Base-by-base conservation (phyloP, 1,139 yeast genomes). In the Geotrichum klebahnii region DNA sequence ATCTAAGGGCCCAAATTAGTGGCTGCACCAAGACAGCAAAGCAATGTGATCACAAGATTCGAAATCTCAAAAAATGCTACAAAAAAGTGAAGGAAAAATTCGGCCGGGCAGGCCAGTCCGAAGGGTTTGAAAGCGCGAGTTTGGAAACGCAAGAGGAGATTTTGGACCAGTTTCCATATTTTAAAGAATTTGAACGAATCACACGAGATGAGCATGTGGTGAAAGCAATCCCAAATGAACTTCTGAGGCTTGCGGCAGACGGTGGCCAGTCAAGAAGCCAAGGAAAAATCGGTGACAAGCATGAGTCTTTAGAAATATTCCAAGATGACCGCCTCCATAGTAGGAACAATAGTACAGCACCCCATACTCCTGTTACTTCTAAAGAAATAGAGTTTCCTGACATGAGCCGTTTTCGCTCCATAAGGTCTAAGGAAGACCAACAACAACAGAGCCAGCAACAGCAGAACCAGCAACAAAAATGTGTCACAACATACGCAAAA, bases 31-130 rank as follows among this genome's bases (percentile, higher is more conserved):
- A 48, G 46, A 48, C 51, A 6, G 42, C 51, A 8, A 48, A 48
- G 34, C 51, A 48, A 19, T 48, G 51, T 34, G 51, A 48, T 22
- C 51, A 48, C 40, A 48, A 48, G 33, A 48, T 48, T n/a, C 40
- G 51, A 10, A 48, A 48, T 14, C 45, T 48, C 22, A 48, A 48
- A 38, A 48, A 48, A 28, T 39, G 44, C 24, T 44, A 48, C 37
- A 48, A 48, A 31, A 44, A 44, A 28, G 46, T 44, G 37, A 39
- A 35, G 31, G 45, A 48, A 32, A 48, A 44, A 33, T 48, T 48
- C 14, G 20, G 14, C 28, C 26, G 32, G 17, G 20, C 9, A 3
- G 39, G 42, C n/a, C 10, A 10, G 5, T n/a, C 24, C 1, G 2
- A 23, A 1, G n/a, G n/a, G n/a, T 39, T 43, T 19, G 42, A 39